Base-by-base conservation (phyloP, 2,329 filamentous ascomycete genomes). In the Coniochaeta prunicola region DNA sequence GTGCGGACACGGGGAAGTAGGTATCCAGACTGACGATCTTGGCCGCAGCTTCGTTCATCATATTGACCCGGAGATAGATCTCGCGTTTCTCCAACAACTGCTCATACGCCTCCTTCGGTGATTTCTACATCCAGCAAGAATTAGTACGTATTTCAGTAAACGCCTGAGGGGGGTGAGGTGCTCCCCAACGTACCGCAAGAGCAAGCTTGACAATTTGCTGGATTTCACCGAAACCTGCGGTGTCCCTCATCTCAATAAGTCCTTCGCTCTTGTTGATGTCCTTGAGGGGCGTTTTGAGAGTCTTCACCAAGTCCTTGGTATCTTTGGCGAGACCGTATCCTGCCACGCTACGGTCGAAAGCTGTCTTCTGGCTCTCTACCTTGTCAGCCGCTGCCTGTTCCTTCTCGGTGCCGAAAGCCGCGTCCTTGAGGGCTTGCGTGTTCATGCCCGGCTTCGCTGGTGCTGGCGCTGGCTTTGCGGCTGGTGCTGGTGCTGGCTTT, bases 121-220 rank as follows among this genome's bases (percentile, higher is more conserved):
- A 8, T 50, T 50, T 50, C 45, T 50, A 50, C 21, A 50, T 30
- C 5, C 26, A 13, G 30, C 45, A n/a, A 28, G n/a, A 19, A 50
- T 50, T 50, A 50, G 45, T 50, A 50, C 45, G 45, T 50, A 10
- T n/a, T 50, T 5, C n/a, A n/a, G 6, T 10, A 8, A 50, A 9
- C 45, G 30, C 5, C 36, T 6, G 13, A 26, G 30, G 30, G n/a
- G 26, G 21, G 45, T 50, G 24, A 50, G 28, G 12, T 50, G 45
- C 21, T 50, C 45, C 24, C 13, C n/a, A 30, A 17, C 45, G 45
- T 50, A 50, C 45, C 45, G 45, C 45, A 26, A 50, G 45, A 28
- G 45, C 45, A 50, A 50, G n/a, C 45, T 50, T 50, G 45, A 50
- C 45, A 17, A 50, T 50, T n/a, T 50, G 45, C 45, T 50, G 45